phyloP scores from a whole-genome alignment of 495 filamentous ascomycete genomes.

The Xanthoparmelia taractica region DNA sequence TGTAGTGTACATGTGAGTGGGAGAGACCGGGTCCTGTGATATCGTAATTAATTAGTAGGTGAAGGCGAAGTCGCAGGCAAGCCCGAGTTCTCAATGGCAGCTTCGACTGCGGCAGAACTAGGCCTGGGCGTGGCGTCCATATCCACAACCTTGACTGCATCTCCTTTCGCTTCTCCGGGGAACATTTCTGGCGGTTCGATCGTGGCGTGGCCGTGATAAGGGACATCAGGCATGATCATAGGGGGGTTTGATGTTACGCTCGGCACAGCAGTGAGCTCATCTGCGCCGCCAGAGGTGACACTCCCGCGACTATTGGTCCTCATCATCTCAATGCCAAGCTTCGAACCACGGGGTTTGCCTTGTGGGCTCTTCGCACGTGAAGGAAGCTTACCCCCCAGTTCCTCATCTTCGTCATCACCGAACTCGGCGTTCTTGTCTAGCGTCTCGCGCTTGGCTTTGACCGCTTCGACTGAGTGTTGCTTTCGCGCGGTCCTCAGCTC shows the following conservation, averaged over 20 bases:
- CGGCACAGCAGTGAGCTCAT: conserved; percentile 11
- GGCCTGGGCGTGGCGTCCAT: conserved; percentile 47
- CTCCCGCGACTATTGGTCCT: conserved; percentile 86
- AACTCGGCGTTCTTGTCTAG: conserved; percentile 75
- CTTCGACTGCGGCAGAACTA: conserved; percentile 4
- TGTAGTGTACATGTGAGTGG: conserved; percentile 3
- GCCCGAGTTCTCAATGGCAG: conserved; percentile 10
- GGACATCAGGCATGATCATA: conserved; percentile 4
- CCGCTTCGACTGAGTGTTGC: conserved; percentile 68
- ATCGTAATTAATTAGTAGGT: background rate
- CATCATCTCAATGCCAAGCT: conserved; percentile 92
- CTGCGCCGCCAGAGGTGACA: conserved; percentile 44
- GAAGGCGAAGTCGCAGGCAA: conserved; percentile 7
- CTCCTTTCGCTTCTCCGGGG: conserved; percentile 18
- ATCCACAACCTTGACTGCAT: conserved; percentile 22
- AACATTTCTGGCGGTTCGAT: conserved; percentile 26
- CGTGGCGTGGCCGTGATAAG: background rate
- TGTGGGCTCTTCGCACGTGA: conserved; percentile 53
- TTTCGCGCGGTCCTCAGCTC: conserved; percentile 51
- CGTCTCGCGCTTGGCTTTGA: conserved; percentile 67
- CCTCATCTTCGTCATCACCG: conserved; percentile 89
- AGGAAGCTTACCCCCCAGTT: conserved; percentile 60
- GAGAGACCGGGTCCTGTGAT: background rate
- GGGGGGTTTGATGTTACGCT: conserved; percentile 4
- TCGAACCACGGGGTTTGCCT: conserved; percentile 50